phyloP scores from a whole-genome alignment of 306 rosid genomes.

The Hippophae tibetana region DNA sequence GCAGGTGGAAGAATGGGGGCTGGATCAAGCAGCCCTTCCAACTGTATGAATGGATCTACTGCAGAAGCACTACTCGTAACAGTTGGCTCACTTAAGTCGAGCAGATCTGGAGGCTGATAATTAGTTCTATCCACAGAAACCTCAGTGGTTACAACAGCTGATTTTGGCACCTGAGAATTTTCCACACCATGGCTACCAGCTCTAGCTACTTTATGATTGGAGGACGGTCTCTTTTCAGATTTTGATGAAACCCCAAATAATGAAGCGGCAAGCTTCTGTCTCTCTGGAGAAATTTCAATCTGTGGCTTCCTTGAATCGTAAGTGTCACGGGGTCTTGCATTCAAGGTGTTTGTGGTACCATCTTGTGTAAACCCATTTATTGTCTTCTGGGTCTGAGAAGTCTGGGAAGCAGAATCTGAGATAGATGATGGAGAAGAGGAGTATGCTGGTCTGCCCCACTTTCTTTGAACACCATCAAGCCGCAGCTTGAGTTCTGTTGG shows the following conservation, averaged over 20 bases:
- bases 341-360: constrained; percentile 20
- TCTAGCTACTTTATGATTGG: constrained; percentile 46
- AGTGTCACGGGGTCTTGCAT: constrained; percentile 39
- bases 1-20: constrained; percentile 23
- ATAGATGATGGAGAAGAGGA: constrained; percentile 42
- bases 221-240: constrained; percentile 40
- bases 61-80: constrained; percentile 29
- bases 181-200: constrained; percentile 28
- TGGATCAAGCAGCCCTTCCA: constrained; percentile 70
- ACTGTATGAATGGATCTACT: constrained; percentile 61
- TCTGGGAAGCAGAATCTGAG: constrained; percentile 31
- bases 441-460: constrained; percentile 69
- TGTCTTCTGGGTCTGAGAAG: constrained; percentile 24
- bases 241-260: constrained; percentile 69
- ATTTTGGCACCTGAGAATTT: constrained; percentile 37
- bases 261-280: constrained; percentile 88
- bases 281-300: constrained; percentile 57
- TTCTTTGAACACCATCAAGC: constrained; percentile 82
- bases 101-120: constrained; percentile 64
- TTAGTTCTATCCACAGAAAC: constrained; percentile 28
- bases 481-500: constrained; percentile 52
- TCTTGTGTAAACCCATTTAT: constrained; percentile 49
- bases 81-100: constrained; percentile 57
- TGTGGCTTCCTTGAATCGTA: constrained; percentile 45
- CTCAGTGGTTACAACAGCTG: constrained; percentile 24